Evolutionary conservation across 2,329 filamentous ascomycete species (phyloP).

Genomic region (Furcasterigmium furcatum): DNA sequence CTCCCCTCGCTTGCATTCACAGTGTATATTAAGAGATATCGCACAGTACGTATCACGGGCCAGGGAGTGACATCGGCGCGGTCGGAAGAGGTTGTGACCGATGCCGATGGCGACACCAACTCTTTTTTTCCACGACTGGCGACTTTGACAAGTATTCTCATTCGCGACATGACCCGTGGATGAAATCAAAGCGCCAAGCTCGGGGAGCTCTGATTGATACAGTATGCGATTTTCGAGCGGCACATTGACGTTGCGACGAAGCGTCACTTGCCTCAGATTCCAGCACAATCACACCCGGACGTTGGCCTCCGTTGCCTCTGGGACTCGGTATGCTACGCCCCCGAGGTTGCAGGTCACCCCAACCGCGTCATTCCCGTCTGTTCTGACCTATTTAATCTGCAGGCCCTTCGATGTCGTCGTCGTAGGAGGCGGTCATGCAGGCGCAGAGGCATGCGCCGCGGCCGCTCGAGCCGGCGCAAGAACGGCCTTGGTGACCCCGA

Average conservation of each 20-base stretch:
- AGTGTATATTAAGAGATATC: no score
- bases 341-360: no score
- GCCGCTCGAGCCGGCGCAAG: conserved; percentile 84
- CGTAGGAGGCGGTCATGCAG: conserved; percentile 93
- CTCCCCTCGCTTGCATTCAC: no score
- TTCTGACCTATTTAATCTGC: background rate
- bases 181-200: no score
- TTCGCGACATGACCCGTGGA: no score
- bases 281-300: background rate
- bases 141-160: no score
- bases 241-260: background rate
- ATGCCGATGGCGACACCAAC: no score
- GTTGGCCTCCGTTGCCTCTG: background rate
- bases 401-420: conserved; percentile 89
- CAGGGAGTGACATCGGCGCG: no score
- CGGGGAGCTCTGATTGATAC: background rate
- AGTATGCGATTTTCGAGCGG: background rate
- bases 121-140: no score
- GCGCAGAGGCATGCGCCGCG: conserved; percentile 88
- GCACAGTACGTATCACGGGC: no score
- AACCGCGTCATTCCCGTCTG: no score
- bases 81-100: no score
- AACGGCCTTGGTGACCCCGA: conserved; percentile 87
- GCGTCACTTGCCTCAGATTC: background rate
- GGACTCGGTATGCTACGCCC: background rate